These are phyloP conservation scores for Phytophthora agathidicida DNA, from an alignment of 352 stramenopile species.

Conservation along the genomic window DNA sequence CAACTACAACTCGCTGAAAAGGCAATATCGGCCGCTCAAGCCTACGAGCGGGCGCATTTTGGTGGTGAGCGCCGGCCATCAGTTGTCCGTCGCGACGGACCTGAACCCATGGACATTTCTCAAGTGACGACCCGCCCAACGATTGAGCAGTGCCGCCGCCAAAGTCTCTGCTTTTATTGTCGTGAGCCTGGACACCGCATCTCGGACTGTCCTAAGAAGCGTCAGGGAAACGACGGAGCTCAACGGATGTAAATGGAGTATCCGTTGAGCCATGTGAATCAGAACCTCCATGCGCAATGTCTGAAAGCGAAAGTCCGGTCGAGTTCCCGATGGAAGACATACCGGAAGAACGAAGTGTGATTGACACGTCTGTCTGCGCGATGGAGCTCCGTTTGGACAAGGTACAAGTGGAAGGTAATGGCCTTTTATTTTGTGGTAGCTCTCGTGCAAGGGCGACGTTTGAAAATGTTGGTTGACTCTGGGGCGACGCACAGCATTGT, in stretches of 20 bases:
- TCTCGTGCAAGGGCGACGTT: not conserved
- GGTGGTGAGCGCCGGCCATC: not conserved
- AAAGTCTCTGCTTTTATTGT: slow-evolving; percentile 8
- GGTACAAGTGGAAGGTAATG: slow-evolving; percentile 10
- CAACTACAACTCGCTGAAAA: slow-evolving; percentile 3
- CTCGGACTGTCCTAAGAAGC: slow-evolving; percentile 6
- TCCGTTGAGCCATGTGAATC: slow-evolving; percentile 10
- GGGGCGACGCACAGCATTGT: slow-evolving; percentile 24
- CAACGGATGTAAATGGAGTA: slow-evolving; percentile 11
- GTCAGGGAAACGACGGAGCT: slow-evolving; percentile 5
- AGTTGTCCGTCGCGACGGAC: not conserved
- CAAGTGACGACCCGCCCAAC: not conserved
- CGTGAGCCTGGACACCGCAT: slow-evolving; percentile 5
- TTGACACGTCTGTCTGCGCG: slow-evolving; percentile 10
- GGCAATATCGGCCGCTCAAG: slow-evolving; percentile 2
- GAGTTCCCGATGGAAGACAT: slow-evolving; percentile 6
- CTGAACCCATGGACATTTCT: slow-evolving; percentile 4
- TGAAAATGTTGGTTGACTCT: slow-evolving; percentile 26
- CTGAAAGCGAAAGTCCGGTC: not conserved
- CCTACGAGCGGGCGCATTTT: slow-evolving; percentile 6
- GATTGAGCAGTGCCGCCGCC: not conserved
- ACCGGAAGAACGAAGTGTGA: slow-evolving; percentile 5
- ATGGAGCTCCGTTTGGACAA: slow-evolving; percentile 17
- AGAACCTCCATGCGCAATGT: slow-evolving; percentile 10
- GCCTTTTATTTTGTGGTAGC: slow-evolving; percentile 22